Evolutionary conservation across 768 basidiomycete species (phyloP), one percentile per base, ranked within the genome.

Genomic region (Suillus subaureus): DNA sequence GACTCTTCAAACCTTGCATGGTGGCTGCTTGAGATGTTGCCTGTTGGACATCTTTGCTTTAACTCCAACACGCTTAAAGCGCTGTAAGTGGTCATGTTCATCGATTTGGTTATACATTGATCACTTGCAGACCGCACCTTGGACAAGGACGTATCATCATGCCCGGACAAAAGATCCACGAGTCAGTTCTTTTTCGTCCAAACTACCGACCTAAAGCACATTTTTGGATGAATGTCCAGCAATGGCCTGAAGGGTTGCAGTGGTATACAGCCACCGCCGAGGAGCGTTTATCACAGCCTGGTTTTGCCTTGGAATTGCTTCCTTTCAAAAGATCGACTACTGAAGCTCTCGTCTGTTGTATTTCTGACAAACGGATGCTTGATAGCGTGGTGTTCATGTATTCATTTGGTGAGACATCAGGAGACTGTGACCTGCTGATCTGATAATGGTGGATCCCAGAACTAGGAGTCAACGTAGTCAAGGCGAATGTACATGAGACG

Each of bases 101-200:
- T 33, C 3, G 1, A 55, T 21, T 21, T 55, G 18, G 16, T 33
- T 21, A 33, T 33, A 31, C 6, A 55, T 7, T 35, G 52, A 55
- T 18, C 11, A 33, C 11, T 11, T 55, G 31, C 11, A 55, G 52
- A 33, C 52, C 31, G 31, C 61, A 62, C 33, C 26, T 26, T 49
- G 61, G 61, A 49, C 23, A 55, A 54, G 39, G 43, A 11, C 61
- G 61, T 12, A 18, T 54, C 23, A 62, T 62, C 33, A 35, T 62
- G 33, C 61, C 61, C 16, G 61, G 61, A 16, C 61, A 62, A 54
- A 62, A 62, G 61, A 54, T 60, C 16, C 61, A 62, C 26, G 61
- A 43, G n/a, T 62, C 61, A 2, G 61, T 62, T 23, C 61, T 62
- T 16, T 62, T 61, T 35, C 42, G 33, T 35, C 26, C 15, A 4